A percentile compares a stretch with the other conserved stretches of the same genome.
These are phyloP conservation scores for Adenanthera pavonina DNA, from an alignment of 306 rosid species.

Conservation along the genomic window DNA sequence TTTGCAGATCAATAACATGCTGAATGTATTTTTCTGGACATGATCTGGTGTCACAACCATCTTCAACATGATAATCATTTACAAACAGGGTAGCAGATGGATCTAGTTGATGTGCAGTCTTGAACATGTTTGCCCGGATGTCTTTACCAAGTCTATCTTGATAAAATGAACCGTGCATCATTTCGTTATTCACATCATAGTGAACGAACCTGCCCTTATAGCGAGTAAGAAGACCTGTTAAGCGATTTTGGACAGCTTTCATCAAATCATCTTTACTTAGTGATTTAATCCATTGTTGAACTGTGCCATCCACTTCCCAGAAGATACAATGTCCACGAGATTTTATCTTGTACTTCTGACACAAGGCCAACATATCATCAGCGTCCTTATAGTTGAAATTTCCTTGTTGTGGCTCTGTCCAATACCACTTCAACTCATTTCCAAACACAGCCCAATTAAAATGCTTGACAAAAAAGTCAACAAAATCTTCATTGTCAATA, in stretches of 20 bases:
- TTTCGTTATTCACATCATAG: slow-evolving; percentile 91
- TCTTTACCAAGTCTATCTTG: slow-evolving; percentile 78
- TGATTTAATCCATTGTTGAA: slow-evolving; percentile 76
- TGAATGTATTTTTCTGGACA: slow-evolving; percentile 78
- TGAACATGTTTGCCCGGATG: slow-evolving; percentile 83
- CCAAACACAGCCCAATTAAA: slow-evolving; percentile 98
- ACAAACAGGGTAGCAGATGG: slow-evolving; percentile 71
- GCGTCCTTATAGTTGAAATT: slow-evolving; percentile 83
- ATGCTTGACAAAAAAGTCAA: slow-evolving; percentile 68
- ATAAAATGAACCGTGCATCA: slow-evolving; percentile 88
- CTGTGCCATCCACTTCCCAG: slow-evolving; percentile 82
- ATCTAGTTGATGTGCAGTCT: slow-evolving; percentile 71
- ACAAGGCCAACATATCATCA: slow-evolving; percentile 72
- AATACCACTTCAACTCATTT: slow-evolving; percentile 93
- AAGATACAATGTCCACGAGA: slow-evolving; percentile 90
- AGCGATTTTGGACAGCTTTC: slow-evolving; percentile 76
- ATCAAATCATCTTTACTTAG: slow-evolving; percentile 64
- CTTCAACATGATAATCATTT: slow-evolving; percentile 87
- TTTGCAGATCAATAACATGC: slow-evolving; percentile 72
- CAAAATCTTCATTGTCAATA: slow-evolving; percentile 91
- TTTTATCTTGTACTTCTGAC: slow-evolving; percentile 66
- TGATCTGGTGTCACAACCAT: slow-evolving; percentile 74
- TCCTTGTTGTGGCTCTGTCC: slow-evolving; percentile 92
- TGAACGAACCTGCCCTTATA: slow-evolving; percentile 86
- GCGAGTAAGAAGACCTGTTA: slow-evolving; percentile 65